Percentiles rank a stretch among this genome's conserved stretches.
Evolutionary conservation across 2,329 filamentous ascomycete genomes (phyloP).

Genomic region (Phialophora verrucosa): DNA sequence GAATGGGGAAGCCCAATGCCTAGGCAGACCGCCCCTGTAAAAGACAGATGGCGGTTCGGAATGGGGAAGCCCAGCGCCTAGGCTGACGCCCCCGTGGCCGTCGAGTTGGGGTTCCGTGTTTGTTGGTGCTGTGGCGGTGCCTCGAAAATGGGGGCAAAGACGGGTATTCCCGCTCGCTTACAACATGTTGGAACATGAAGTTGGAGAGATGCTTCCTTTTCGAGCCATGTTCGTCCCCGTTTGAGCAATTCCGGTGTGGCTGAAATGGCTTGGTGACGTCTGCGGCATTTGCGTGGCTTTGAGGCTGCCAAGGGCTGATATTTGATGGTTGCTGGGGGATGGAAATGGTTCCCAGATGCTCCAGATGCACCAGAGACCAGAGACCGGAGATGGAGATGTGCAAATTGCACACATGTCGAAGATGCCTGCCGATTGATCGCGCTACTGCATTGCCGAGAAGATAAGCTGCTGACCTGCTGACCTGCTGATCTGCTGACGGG

Average conservation of each 20-base stretch:
- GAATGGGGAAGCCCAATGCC: neutral
- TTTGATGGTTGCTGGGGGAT: neutral
- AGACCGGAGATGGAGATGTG: neutral
- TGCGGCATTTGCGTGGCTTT: neutral
- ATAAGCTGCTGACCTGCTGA: too few relatives aligned
- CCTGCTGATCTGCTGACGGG: too few relatives aligned
- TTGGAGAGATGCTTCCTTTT: neutral
- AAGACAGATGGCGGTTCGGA: too few relatives aligned
- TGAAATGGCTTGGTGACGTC: neutral
- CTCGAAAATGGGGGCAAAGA: neutral
- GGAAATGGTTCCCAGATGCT: neutral
- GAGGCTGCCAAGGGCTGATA: neutral
- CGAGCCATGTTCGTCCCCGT: neutral
- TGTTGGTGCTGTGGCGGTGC: neutral
- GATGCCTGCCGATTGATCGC: too few relatives aligned
- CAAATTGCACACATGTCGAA: too few relatives aligned
- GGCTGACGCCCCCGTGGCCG: neutral
- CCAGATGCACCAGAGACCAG: neutral
- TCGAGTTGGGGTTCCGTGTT: neutral
- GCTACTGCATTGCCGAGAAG: too few relatives aligned
- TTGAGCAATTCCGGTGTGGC: neutral
- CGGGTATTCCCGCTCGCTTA: neutral
- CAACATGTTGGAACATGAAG: neutral
- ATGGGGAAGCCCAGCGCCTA: neutral
- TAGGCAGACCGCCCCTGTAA: neutral